Conservation (phyloP, 441 rosid genomes). For the Erodium trifolium region DNA sequence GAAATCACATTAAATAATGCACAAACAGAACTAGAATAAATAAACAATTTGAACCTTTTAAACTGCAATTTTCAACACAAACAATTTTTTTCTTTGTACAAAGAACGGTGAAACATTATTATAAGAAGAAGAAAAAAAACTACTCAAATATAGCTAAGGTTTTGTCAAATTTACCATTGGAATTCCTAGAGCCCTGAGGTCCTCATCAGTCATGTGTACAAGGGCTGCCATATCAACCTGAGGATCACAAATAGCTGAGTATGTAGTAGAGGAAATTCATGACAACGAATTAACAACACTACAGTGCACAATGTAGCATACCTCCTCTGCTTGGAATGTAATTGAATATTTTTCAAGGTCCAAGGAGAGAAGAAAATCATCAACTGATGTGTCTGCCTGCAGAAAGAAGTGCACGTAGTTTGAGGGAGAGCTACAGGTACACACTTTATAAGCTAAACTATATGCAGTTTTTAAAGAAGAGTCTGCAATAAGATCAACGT, state of each 20-base stretch:
- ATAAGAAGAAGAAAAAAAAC: not conserved
- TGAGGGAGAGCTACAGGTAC: not conserved
- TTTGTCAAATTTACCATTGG: slow-evolving; percentile 59
- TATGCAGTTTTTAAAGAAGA: not conserved
- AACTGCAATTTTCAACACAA: too few species aligned
- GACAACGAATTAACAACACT: slow-evolving; percentile 10
- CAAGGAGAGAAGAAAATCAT: slow-evolving; percentile 71
- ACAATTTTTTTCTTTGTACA: too few species aligned
- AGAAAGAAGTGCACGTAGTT: slow-evolving; percentile 22
- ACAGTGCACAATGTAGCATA: slow-evolving; percentile 21
- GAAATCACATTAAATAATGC: too few species aligned
- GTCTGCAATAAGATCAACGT: not conserved
- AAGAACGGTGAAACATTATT: not conserved
- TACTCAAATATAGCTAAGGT: slow-evolving; percentile 11
- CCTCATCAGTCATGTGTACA: slow-evolving; percentile 86
- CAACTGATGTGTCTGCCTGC: slow-evolving; percentile 68
- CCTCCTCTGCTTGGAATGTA: slow-evolving; percentile 94
- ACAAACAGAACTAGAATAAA: too few species aligned
- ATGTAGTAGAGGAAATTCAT: slow-evolving; percentile 13
- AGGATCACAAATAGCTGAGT: slow-evolving; percentile 18
- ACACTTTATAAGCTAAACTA: not conserved
- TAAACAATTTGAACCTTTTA: too few species aligned
- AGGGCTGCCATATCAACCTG: slow-evolving; percentile 98
- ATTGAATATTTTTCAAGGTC: slow-evolving; percentile 84
- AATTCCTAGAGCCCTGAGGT: slow-evolving; percentile 79